Evolutionary conservation across 805 yeast species (phyloP).

Genomic region (Candida multigemmis): DNA sequence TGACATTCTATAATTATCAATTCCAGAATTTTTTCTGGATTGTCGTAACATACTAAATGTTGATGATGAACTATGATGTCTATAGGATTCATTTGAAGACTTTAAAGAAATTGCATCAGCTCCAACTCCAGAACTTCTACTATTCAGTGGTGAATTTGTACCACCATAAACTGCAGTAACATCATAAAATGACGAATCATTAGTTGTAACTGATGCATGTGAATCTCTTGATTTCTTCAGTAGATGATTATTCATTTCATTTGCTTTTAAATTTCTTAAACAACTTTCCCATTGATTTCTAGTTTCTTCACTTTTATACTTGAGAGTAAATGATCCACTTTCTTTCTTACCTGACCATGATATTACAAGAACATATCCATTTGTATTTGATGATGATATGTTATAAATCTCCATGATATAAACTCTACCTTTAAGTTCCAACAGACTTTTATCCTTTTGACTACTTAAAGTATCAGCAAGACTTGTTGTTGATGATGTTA

Average conservation of each 20-base stretch:
- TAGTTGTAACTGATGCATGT: conserved; percentile 14
- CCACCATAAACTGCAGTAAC: conserved; percentile 8
- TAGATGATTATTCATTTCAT: conserved; percentile 29
- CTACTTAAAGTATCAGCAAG: conserved; percentile 24
- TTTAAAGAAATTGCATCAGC: conserved; percentile 9
- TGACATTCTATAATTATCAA: conserved; percentile 10
- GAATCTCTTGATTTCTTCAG: conserved; percentile 28
- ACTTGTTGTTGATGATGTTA: conserved; percentile 26
- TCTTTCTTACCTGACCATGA: conserved; percentile 85
- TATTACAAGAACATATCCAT: conserved; percentile 52
- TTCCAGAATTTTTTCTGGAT: conserved; percentile 13
- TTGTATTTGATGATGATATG: conserved; percentile 23
- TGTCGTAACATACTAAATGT: conserved; percentile 36
- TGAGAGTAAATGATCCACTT: conserved; percentile 74
- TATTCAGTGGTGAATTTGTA: conserved; percentile 5
- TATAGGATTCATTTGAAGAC: conserved; percentile 20
- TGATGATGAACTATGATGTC: conserved; percentile 34
- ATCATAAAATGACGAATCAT: conserved; percentile 16
- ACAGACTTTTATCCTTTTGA: conserved; percentile 17
- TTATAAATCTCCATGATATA: conserved; percentile 57
- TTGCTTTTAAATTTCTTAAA: conserved; percentile 39
- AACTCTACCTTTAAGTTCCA: conserved; percentile 72
- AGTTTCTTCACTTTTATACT: conserved; percentile 76
- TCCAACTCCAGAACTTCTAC: conserved; percentile 5
- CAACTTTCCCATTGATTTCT: conserved; percentile 76